These are phyloP conservation scores for Stemphylium lycopersici DNA, from an alignment of 2,329 filamentous ascomycete genomes.

Conservation along the genomic window DNA sequence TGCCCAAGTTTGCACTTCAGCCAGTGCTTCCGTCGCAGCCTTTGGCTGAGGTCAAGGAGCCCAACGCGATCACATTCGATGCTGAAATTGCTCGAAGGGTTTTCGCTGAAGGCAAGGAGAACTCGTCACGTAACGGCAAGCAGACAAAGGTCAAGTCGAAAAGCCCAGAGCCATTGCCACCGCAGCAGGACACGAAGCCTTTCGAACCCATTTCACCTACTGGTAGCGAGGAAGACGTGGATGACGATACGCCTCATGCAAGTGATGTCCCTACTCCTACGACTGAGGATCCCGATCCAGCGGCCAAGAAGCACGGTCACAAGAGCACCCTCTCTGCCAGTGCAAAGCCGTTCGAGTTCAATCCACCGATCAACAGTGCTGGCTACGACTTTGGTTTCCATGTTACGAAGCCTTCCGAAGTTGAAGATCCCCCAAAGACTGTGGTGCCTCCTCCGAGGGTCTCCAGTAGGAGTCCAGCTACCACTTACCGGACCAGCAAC, in stretches of 20 bases:
- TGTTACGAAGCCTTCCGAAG: conserved; percentile 47
- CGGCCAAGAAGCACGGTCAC: conserved; percentile 34
- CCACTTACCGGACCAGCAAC: conserved; percentile 49
- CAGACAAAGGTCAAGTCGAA: conserved; percentile 31
- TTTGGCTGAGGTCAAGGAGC: conserved; percentile 34
- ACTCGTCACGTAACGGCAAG: conserved; percentile 38
- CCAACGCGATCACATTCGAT: conserved; percentile 30
- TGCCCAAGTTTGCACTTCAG: conserved; percentile 72
- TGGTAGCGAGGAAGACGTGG: conserved; percentile 16
- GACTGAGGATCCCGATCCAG: conserved; percentile 34
- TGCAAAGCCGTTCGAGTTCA: conserved; percentile 70
- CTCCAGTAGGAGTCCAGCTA: conserved; percentile 46
- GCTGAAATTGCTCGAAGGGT: conserved; percentile 30
- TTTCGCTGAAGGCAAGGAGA: conserved; percentile 46
- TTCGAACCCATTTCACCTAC: conserved; percentile 17
- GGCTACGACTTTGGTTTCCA: conserved; percentile 49
- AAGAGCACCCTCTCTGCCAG: conserved; percentile 70
- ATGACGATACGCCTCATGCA: conserved; percentile 35
- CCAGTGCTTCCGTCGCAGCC: conserved; percentile 48
- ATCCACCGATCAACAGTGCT: conserved; percentile 34
- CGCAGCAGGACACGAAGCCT: conserved; percentile 15
- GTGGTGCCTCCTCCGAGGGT: conserved; percentile 27
- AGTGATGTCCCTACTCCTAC: conserved; percentile 40
- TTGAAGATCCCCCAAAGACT: conserved; percentile 30
- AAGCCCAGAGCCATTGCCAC: conserved; percentile 32